These are phyloP conservation scores for Aphanomyces stellatus DNA, from an alignment of 352 stramenopile species.

Conservation along the genomic window DNA sequence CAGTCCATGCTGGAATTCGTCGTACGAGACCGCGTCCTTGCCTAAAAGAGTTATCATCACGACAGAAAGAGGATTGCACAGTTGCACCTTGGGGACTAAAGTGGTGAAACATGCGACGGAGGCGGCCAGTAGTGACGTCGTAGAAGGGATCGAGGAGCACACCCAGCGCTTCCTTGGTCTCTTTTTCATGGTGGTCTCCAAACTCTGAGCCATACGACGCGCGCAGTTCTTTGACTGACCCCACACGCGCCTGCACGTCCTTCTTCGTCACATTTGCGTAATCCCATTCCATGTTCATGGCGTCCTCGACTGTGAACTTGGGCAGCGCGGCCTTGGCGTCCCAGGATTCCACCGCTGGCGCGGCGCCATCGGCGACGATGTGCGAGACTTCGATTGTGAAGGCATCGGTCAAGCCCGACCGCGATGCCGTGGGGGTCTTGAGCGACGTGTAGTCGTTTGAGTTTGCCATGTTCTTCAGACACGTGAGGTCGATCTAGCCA, in stretches of 20 bases:
- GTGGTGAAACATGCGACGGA: slow-evolving; percentile 18
- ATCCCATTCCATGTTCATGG: slow-evolving; percentile 13
- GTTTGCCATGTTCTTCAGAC: too few species aligned
- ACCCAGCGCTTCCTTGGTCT: slow-evolving; percentile 5
- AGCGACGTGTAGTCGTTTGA: too few species aligned
- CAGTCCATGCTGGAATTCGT: slow-evolving; percentile 56
- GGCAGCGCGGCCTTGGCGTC: neutral
- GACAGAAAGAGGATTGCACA: too few species aligned
- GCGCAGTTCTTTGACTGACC: too few species aligned
- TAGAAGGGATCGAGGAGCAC: slow-evolving; percentile 76
- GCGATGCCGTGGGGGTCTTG: too few species aligned
- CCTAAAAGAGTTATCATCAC: too few species aligned
- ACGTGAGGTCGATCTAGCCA: too few species aligned
- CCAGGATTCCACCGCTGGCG: neutral
- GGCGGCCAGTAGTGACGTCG: slow-evolving; percentile 46
- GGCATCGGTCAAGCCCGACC: too few species aligned
- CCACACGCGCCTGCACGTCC: too few species aligned
- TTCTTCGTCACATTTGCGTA: neutral
- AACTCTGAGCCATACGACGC: neutral
- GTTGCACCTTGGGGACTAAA: slow-evolving; percentile 10
- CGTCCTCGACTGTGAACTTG: slow-evolving; percentile 7
- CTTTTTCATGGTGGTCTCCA: neutral
- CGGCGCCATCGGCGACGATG: too few species aligned
- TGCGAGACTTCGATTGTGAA: too few species aligned
- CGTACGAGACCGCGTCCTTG: slow-evolving; percentile 58